Evolutionary conservation across 2,329 filamentous ascomycete species (phyloP).

Genomic region (Ceratocystis diversiconidia): DNA sequence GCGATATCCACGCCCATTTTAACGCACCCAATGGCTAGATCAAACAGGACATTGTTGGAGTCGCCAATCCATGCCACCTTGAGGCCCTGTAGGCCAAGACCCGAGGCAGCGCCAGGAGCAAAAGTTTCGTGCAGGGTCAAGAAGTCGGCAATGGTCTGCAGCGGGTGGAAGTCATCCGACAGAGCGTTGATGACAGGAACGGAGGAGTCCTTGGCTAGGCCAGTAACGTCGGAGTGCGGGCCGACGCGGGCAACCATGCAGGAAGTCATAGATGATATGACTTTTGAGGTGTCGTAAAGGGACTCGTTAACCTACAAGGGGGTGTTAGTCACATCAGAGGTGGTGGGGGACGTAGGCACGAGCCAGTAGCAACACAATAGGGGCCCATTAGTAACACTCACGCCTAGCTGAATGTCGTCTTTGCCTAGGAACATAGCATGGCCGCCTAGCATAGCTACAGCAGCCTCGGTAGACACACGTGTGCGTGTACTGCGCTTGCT

Average conservation of each 20-base stretch:
- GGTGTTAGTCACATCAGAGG: not conserved
- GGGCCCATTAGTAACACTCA: conserved; percentile 28
- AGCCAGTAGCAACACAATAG: too few relatives aligned
- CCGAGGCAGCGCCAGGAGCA: conserved; percentile 23
- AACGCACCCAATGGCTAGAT: conserved; percentile 72
- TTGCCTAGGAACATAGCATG: conserved; percentile 94
- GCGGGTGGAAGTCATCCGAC: conserved; percentile 80
- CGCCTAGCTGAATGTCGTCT: conserved; percentile 90
- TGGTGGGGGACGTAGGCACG: not conserved
- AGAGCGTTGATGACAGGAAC: conserved; percentile 80
- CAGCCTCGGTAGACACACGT: conserved; percentile 82
- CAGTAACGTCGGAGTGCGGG: conserved; percentile 58
- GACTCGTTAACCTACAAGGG: conserved; percentile 68
- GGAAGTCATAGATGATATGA: conserved; percentile 88
- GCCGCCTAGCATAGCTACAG: conserved; percentile 74
- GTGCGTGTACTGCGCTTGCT: conserved; percentile 91
- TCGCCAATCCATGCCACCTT: conserved; percentile 96
- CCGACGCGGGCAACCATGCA: conserved; percentile 70
- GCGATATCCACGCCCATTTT: conserved; percentile 79
- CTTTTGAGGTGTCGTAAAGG: conserved; percentile 77
- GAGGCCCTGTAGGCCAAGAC: conserved; percentile 60
- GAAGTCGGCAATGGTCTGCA: conserved; percentile 90
- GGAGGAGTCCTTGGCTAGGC: conserved; percentile 54
- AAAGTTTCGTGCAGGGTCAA: conserved; percentile 77
- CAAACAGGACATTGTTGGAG: conserved; percentile 92